Evolutionary conservation across 1,284 basidiomycete genomes (phyloP).

Genomic region (Papiliotrema laurentii): DNA sequence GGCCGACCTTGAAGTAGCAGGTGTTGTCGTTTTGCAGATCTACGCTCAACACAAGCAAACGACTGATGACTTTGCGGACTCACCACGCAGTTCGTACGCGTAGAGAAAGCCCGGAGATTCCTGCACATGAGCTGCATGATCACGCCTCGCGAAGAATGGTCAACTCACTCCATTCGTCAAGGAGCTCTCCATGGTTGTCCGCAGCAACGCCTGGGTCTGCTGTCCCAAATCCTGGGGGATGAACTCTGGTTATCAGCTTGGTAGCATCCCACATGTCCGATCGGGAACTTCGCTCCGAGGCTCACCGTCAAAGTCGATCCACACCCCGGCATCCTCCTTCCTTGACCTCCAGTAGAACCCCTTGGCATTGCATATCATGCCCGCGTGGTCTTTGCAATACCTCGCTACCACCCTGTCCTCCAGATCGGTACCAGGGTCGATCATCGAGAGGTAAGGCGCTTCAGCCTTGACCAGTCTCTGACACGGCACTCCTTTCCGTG

Average conservation of each 20-base stretch:
- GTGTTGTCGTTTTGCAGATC: conserved; percentile 27
- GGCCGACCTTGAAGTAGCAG: conserved; percentile 44
- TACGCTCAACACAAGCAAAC: conserved; percentile 4
- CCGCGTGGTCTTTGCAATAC: conserved; percentile 47
- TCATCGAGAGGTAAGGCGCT: conserved; percentile 27
- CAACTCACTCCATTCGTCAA: conserved; percentile 37
- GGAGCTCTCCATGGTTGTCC: conserved; percentile 46
- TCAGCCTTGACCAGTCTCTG: conserved; percentile 36
- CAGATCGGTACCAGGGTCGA: conserved; percentile 6
- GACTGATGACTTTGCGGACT: conserved; percentile 2
- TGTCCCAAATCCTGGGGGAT: conserved; percentile 40
- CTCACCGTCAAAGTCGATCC: conserved; percentile 42
- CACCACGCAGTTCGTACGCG: conserved; percentile 45
- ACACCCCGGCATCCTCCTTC: conserved; percentile 20
- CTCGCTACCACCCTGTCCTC: conserved; percentile 12
- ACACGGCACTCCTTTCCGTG: conserved; percentile 40
- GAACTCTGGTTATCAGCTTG: conserved; percentile 23
- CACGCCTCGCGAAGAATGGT: background rate
- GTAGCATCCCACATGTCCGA: background rate
- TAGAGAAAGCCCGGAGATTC: conserved; percentile 45
- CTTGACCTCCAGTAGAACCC: conserved; percentile 42
- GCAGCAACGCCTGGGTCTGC: conserved; percentile 44
- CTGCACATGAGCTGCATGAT: conserved; percentile 12
- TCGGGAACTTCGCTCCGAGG: background rate
- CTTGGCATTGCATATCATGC: conserved; percentile 36